Conservation (phyloP, 805 yeast species). For the Candida vaughaniae region DNA sequence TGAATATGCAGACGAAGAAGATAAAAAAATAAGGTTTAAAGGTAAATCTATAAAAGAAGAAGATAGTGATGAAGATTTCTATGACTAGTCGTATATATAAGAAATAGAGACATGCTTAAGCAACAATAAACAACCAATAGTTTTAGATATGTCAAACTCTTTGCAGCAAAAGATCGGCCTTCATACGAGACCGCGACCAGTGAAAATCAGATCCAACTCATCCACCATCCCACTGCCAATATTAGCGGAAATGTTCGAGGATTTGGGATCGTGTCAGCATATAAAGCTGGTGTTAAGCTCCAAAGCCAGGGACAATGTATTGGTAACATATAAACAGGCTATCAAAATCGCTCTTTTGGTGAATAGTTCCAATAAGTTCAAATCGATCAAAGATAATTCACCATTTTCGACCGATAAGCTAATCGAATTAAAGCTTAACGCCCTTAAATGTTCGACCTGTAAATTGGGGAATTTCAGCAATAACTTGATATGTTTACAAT, state of each 20-base stretch:
- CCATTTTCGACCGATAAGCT: conserved; percentile 37
- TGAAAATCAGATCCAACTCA: conserved; percentile 6
- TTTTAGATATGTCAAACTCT: no score
- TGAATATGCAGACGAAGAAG: conserved; percentile 52
- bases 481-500: conserved; percentile 68
- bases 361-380: conserved; percentile 24
- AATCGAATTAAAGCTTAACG: conserved; percentile 39
- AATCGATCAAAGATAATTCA: conserved; percentile 35
- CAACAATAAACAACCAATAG: background rate
- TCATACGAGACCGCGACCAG: no score
- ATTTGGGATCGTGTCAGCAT: conserved; percentile 45
- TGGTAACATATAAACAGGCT: conserved; percentile 52
- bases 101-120: background rate
- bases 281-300: conserved; percentile 47
- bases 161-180: no score
- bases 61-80: conserved; percentile 24
- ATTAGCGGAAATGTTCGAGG: conserved; percentile 11
- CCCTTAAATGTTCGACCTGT: conserved; percentile 55
- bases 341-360: conserved; percentile 38
- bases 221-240: background rate
- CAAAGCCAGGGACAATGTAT: conserved; percentile 48
- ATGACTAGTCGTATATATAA: conserved; percentile 15
- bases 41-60: conserved; percentile 59
- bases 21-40: conserved; percentile 41
- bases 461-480: conserved; percentile 36